phyloP scores from a whole-genome alignment of 2,329 filamentous ascomycete genomes.

The Ophiostoma australiae region DNA sequence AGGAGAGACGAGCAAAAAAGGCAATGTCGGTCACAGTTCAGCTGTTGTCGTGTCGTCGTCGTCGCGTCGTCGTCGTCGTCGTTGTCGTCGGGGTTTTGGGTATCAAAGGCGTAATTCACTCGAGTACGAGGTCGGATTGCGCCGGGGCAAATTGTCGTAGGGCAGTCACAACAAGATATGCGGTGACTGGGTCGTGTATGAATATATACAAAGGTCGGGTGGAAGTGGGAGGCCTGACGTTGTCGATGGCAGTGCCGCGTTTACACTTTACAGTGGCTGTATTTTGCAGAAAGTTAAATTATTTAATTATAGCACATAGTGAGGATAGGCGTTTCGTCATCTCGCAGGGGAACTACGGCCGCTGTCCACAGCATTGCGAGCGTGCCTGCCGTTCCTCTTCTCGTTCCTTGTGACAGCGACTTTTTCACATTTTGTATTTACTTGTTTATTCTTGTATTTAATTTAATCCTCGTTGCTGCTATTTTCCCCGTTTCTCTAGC shows the following conservation, averaged over 20 bases:
- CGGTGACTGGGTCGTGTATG: neutral
- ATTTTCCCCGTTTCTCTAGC: conserved; percentile 9
- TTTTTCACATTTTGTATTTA: conserved; percentile 16
- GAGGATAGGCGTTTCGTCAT: conserved; percentile 20
- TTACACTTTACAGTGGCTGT: conserved; percentile 1
- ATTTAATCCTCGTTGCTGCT: neutral
- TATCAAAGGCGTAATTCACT: neutral
- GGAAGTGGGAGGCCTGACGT: conserved; percentile 6
- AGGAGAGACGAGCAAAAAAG: neutral
- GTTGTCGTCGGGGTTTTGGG: conserved; percentile 9
- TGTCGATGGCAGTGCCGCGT: conserved; percentile 8
- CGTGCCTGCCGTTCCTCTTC: conserved; percentile 8
- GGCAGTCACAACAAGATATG: neutral
- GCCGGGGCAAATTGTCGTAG: neutral
- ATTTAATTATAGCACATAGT: neutral
- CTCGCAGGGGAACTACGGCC: conserved; percentile 19
- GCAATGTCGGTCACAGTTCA: neutral
- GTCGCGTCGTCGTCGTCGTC: neutral
- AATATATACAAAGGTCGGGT: neutral
- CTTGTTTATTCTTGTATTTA: neutral
- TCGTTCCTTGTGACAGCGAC: conserved; percentile 15
- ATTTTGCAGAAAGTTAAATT: neutral
- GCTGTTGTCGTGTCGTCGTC: neutral
- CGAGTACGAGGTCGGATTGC: neutral
- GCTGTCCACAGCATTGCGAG: neutral